These are phyloP conservation scores for Eucalyptus urophylla DNA, from an alignment of 345 rosid genomes.

Conservation along the genomic window DNA sequence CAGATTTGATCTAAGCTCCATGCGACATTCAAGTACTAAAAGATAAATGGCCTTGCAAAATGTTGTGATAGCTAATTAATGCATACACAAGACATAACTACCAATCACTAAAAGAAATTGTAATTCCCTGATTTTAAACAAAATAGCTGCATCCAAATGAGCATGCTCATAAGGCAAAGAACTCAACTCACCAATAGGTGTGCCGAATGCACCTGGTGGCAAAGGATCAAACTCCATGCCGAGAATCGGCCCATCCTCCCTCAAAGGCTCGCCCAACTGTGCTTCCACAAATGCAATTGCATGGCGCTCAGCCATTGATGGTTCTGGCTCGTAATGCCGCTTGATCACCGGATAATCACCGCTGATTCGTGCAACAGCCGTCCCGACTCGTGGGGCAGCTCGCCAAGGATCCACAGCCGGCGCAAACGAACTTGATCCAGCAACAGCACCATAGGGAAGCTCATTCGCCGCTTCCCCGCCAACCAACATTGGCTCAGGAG, in stretches of 20 bases:
- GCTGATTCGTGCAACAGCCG: conserved; percentile 29
- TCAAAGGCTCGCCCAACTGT: conserved; percentile 71
- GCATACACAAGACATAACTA: not conserved
- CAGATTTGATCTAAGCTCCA: not conserved
- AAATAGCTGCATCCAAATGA: not conserved
- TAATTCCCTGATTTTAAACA: not conserved
- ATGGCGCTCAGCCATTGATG: conserved; percentile 27
- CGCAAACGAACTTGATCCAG: conserved; percentile 1
- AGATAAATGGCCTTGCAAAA: not conserved
- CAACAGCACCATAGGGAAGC: conserved; percentile 11
- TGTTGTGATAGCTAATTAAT: not conserved
- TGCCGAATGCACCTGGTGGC: conserved; percentile 97
- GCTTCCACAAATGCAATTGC: conserved; percentile 67
- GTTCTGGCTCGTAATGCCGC: conserved; percentile 43
- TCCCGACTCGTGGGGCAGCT: conserved; percentile 17
- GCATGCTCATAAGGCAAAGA: not conserved
- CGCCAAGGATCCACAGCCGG: conserved; percentile 23
- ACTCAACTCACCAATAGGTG: conserved; percentile 47
- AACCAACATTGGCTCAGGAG: conserved; percentile 10
- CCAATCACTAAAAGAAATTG: not conserved
- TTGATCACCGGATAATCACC: conserved; percentile 31
- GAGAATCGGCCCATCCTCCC: conserved; percentile 78
- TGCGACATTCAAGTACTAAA: not conserved
- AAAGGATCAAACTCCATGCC: conserved; percentile 95
- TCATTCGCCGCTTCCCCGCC: conserved; percentile 12